Evolutionary conservation across 1,139 yeast genomes (phyloP), one percentile per base, ranked within the genome.

Genomic region (Eremothecium coryli): DNA sequence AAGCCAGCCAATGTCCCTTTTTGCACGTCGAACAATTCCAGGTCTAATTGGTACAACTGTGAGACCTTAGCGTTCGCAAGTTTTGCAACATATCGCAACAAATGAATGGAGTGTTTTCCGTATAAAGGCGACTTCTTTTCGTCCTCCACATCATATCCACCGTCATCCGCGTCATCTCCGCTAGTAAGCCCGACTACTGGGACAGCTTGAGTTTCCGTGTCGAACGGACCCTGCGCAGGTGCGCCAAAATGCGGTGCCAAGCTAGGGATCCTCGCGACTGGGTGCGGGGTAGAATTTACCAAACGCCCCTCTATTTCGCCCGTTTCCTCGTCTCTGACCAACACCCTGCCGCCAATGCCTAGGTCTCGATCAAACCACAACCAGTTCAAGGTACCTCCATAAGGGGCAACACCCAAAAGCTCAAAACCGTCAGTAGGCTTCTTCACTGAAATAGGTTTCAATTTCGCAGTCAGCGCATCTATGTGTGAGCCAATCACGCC

Each of bases 291-390:
- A 9, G 81, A 73, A 51, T 70, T 70, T 18, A 76, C 68, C 46
- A 76, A 56, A 36, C 60, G 64, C 16, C 71, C 57, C 7, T 50
- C 53, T 25, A 73, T 52, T 37, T 56, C 58, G 15, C 61, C 62
- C 28, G 54, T 41, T 18, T 48, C 53, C 15, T 44, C 40, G 18
- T 47, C 62, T 42, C 59, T 64, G 33, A 70, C 67, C 36, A 75
- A 56, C 13, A 77, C 62, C 37, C 76, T 62, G 20, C 85, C 85
- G 33, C 79, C 84, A 37, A 77, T 52, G 29, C 82, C 82, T 43
- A 76, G 65, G 51, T 77, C 85, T 56, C 85, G 64, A 52, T 76
- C 82, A 53, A 73, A 66, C 82, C 84, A 75, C 18, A 66, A 49
- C 15, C 66, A 63, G 29, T 66, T 64, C 44, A 76, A 56, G 1